Conservation (phyloP, 768 basidiomycete species). For the Cystobasidium ongulense region DNA sequence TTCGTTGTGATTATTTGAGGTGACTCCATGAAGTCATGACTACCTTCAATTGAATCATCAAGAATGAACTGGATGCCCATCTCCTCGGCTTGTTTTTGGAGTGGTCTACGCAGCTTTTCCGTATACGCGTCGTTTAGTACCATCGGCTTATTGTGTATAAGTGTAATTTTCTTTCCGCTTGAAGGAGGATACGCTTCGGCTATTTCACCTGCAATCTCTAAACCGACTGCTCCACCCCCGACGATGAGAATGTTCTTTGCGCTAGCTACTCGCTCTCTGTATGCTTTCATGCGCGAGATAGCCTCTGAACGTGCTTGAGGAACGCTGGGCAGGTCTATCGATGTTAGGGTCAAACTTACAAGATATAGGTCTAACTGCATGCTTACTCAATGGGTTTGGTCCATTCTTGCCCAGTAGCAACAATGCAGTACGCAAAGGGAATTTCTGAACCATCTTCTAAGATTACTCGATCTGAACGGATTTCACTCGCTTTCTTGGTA, state of each 20-base stretch:
- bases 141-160: slow-evolving; percentile 34
- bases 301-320: slow-evolving; percentile 11
- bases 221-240: slow-evolving; percentile 38
- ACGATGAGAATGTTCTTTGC: slow-evolving; percentile 32
- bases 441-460: slow-evolving; percentile 30
- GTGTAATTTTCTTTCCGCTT: slow-evolving; percentile 34
- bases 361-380: not conserved
- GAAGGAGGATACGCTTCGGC: slow-evolving; percentile 18
- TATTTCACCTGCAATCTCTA: slow-evolving; percentile 40
- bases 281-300: slow-evolving; percentile 19
- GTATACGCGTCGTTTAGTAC: slow-evolving; percentile 49
- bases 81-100: slow-evolving; percentile 48
- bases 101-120: slow-evolving; percentile 51
- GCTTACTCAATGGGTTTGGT: slow-evolving; percentile 4
- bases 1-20: slow-evolving; percentile 33
- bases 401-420: slow-evolving; percentile 35
- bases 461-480: slow-evolving; percentile 23
- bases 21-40: slow-evolving; percentile 13
- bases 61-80: slow-evolving; percentile 53
- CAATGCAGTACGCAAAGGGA: slow-evolving; percentile 33
- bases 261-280: slow-evolving; percentile 9
- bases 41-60: slow-evolving; percentile 51
- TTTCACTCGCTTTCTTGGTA: slow-evolving; percentile 1
- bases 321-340: slow-evolving; percentile 16
- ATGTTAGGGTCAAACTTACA: slow-evolving; percentile 30